phyloP scores from a whole-genome alignment of 2,329 filamentous ascomycete genomes.

The Zymoseptoria crescenta region DNA sequence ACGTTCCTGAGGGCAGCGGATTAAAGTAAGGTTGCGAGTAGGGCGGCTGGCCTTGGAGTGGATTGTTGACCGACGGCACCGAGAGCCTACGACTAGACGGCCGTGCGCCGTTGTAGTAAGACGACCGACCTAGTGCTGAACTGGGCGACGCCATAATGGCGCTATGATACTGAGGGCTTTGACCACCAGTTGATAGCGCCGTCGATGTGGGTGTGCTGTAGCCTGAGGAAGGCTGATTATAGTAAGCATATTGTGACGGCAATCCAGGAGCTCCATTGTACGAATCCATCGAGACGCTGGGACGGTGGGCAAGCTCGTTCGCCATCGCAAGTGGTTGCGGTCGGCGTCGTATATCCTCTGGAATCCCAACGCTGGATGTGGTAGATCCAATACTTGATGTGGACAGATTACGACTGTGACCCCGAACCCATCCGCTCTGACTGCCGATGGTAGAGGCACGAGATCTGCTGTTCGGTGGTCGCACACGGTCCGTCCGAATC shows the following conservation, averaged over 20 bases:
- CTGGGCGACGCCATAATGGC: slow-evolving; percentile 64
- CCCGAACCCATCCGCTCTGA: slow-evolving; percentile 54
- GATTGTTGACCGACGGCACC: slow-evolving; percentile 67
- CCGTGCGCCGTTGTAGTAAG: slow-evolving; percentile 65
- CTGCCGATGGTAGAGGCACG: slow-evolving; percentile 72
- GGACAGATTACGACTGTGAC: slow-evolving; percentile 78
- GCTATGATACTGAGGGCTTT: slow-evolving; percentile 63
- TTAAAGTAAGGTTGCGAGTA: slow-evolving; percentile 51
- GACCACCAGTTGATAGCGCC: slow-evolving; percentile 68
- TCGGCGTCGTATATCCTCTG: slow-evolving; percentile 60
- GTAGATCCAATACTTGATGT: slow-evolving; percentile 78
- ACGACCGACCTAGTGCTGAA: slow-evolving; percentile 59
- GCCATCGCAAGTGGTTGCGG: slow-evolving; percentile 80
- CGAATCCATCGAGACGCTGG: slow-evolving; percentile 55
- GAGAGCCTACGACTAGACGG: slow-evolving; percentile 68
- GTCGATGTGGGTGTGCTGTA: slow-evolving; percentile 78
- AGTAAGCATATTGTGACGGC: slow-evolving; percentile 55
- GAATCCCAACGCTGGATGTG: slow-evolving; percentile 58
- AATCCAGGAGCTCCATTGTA: slow-evolving; percentile 53
- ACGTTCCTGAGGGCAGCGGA: slow-evolving; percentile 49
- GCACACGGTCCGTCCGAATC: slow-evolving; percentile 76
- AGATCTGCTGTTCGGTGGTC: slow-evolving; percentile 63
- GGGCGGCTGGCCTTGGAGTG: slow-evolving; percentile 58
- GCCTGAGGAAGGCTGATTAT: slow-evolving; percentile 62
- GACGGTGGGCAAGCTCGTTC: slow-evolving; percentile 53